These are phyloP conservation scores for Tetracentron sinense DNA, from an alignment of 164 flowering plant genomes.

Conservation along the genomic window DNA sequence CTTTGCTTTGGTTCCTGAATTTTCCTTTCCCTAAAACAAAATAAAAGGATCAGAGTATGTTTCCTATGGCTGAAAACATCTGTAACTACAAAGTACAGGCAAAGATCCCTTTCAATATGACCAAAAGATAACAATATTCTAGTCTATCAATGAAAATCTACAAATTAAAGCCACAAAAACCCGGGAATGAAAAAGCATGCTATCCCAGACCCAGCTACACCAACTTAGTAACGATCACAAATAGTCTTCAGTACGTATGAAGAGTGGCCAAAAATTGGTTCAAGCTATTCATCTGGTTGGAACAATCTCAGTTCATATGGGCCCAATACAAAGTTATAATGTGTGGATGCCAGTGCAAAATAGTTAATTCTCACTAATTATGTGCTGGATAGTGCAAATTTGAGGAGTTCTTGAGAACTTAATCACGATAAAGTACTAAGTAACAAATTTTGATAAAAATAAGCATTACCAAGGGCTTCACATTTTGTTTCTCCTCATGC, in stretches of 20 bases:
- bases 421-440: neutral
- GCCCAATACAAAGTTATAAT: neutral
- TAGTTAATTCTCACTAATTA: too few relatives aligned
- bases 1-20: constrained; percentile 26
- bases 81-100: neutral
- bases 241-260: too few relatives aligned
- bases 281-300: neutral
- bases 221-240: too few relatives aligned
- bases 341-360: neutral
- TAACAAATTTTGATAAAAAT: neutral
- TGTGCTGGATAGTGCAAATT: too few relatives aligned
- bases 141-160: too few relatives aligned
- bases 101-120: neutral
- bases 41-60: neutral
- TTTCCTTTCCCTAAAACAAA: constrained; percentile 39
- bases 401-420: neutral
- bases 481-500: constrained; percentile 10
- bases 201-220: too few relatives aligned
- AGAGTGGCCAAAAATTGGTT: too few relatives aligned
- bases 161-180: too few relatives aligned
- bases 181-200: too few relatives aligned
- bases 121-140: neutral
- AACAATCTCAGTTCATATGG: neutral
- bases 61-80: neutral
- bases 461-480: constrained; percentile 37